These are phyloP conservation scores for Sphaerosporella brunnea DNA, from an alignment of 495 filamentous ascomycete genomes.

Conservation along the genomic window DNA sequence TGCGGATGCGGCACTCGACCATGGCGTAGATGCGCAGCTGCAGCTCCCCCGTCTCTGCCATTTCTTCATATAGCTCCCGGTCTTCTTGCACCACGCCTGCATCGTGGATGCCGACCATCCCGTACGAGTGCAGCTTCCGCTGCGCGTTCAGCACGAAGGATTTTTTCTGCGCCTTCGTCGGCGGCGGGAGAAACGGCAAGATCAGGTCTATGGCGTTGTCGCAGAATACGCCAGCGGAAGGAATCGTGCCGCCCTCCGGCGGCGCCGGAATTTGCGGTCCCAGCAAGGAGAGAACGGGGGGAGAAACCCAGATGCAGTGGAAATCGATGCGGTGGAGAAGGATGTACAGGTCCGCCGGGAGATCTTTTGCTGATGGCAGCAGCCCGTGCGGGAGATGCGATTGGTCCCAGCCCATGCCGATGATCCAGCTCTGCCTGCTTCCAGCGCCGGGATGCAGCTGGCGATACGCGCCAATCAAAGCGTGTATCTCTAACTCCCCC, in stretches of 20 bases:
- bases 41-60: conserved; percentile 34
- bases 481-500: conserved; percentile 35
- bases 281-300: conserved; percentile 38
- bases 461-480: conserved; percentile 33
- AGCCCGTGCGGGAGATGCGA: conserved; percentile 36
- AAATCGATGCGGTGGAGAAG: conserved; percentile 52
- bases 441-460: conserved; percentile 28
- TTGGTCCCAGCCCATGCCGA: conserved; percentile 52
- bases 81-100: conserved; percentile 39
- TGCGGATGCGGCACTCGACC: conserved; percentile 42
- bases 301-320: conserved; percentile 47
- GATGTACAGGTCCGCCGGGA: conserved; percentile 41
- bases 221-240: conserved; percentile 48
- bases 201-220: conserved; percentile 51
- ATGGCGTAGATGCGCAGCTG: conserved; percentile 44
- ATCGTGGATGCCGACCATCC: conserved; percentile 45
- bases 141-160: conserved; percentile 38
- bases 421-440: conserved; percentile 36
- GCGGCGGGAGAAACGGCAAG: conserved; percentile 36
- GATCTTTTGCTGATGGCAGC: conserved; percentile 44
- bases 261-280: conserved; percentile 32
- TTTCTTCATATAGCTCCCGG: conserved; percentile 33
- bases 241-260: conserved; percentile 38
- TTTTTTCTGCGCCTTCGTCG: conserved; percentile 31
- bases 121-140: conserved; percentile 38